Conservation (phyloP, 768 basidiomycete genomes). For the Podaxis sp. region DNA sequence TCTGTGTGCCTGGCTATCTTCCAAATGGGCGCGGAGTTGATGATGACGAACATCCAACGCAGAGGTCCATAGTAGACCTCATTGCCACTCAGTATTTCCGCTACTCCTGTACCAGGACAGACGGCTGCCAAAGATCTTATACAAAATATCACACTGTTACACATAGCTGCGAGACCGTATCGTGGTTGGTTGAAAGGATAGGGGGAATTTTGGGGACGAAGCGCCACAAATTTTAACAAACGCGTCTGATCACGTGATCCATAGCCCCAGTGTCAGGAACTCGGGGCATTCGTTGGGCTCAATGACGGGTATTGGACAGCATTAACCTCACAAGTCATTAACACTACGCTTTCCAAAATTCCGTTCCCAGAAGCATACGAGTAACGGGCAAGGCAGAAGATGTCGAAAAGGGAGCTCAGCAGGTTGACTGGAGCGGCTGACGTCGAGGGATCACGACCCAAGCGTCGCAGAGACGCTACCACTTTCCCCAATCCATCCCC, state of each 20-base stretch:
- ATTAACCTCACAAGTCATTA: neutral
- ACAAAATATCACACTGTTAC: neutral
- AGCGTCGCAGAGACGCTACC: constrained; percentile 37
- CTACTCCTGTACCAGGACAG: constrained; percentile 12
- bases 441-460: constrained; percentile 37
- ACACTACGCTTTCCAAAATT: neutral
- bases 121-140: constrained; percentile 43
- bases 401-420: constrained; percentile 39
- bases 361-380: neutral
- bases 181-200: neutral
- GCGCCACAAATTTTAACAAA: constrained; percentile 16
- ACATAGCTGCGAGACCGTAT: neutral
- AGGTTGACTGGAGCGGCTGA: constrained; percentile 27
- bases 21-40: neutral
- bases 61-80: constrained; percentile 71
- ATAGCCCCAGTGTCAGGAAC: neutral
- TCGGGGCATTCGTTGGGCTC: neutral
- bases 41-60: neutral
- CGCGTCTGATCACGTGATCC: constrained; percentile 10
- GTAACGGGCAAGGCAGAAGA: constrained; percentile 13
- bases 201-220: neutral
- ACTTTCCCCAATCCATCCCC: constrained; percentile 27
- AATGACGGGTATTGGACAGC: constrained; percentile 8
- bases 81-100: constrained; percentile 11
- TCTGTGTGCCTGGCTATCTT: constrained; percentile 30